Percentiles rank a stretch among this genome's conserved stretches.
phyloP scores from a whole-genome alignment of 1,139 yeast species.

The Candida smagusa region DNA sequence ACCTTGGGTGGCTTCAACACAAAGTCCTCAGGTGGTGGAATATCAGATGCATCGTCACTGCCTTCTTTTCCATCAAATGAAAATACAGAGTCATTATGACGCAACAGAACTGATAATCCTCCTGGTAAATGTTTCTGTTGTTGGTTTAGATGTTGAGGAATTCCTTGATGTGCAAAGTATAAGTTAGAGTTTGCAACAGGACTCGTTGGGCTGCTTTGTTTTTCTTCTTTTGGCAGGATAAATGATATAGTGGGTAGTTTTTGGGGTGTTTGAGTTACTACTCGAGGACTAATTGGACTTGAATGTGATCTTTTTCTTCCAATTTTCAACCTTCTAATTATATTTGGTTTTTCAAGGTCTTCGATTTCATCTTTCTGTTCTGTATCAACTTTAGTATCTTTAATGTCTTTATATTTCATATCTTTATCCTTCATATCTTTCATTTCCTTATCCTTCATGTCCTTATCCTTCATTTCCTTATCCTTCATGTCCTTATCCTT shows the following conservation, averaged over 20 bases:
- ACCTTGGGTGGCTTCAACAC: slow-evolving; percentile 24
- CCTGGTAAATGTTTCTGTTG: slow-evolving; percentile 11
- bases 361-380: slow-evolving; percentile 1
- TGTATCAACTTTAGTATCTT: slow-evolving; percentile 2
- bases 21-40: slow-evolving; percentile 4
- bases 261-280: background rate
- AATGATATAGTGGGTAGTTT: background rate
- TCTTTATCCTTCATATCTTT: background rate
- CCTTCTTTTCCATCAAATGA: slow-evolving; percentile 16
- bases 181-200: slow-evolving; percentile 42
- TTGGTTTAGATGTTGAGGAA: slow-evolving; percentile 46
- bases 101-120: slow-evolving; percentile 33
- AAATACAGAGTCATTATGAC: slow-evolving; percentile 44
- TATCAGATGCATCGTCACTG: slow-evolving; percentile 1
- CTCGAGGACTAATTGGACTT: slow-evolving; percentile 2
- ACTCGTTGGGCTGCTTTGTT: slow-evolving; percentile 12
- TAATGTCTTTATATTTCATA: background rate
- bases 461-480: background rate
- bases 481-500: background rate
- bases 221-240: background rate
- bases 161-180: slow-evolving; percentile 54
- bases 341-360: slow-evolving; percentile 2
- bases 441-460: too few species aligned
- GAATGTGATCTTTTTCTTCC: slow-evolving; percentile 26
- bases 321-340: slow-evolving; percentile 13